Conservation (phyloP, 345 rosid genomes). For the Syzygium oleosum region DNA sequence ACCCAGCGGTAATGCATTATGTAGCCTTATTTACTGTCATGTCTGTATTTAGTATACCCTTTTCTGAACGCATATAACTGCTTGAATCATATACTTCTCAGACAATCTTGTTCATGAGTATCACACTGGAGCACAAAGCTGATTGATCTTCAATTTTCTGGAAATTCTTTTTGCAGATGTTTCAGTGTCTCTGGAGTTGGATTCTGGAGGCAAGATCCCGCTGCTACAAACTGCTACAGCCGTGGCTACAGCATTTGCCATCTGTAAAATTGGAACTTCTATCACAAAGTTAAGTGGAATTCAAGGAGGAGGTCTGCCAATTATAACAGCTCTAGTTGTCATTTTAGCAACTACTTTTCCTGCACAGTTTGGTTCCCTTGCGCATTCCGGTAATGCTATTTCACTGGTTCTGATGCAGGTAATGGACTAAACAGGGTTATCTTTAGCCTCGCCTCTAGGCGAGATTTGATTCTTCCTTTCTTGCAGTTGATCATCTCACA, state of each 20-base stretch:
- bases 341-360: conserved; percentile 64
- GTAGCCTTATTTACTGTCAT: not conserved
- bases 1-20: conserved; percentile 21
- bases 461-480: not conserved
- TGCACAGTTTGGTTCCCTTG: conserved; percentile 41
- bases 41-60: not conserved
- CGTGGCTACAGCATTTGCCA: conserved; percentile 47
- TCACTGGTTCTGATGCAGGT: conserved; percentile 87
- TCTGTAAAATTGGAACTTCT: conserved; percentile 51
- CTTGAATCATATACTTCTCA: not conserved
- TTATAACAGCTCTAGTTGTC: conserved; percentile 52
- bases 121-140: not conserved
- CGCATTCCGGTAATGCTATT: conserved; percentile 56
- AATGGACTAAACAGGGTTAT: not conserved
- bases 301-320: conserved; percentile 67
- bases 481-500: not conserved
- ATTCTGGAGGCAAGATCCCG: conserved; percentile 24
- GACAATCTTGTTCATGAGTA: not conserved
- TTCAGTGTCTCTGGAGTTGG: conserved; percentile 12
- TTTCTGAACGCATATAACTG: not conserved
- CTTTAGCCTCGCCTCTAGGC: not conserved
- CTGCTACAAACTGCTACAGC: conserved; percentile 52
- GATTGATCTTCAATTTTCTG: not conserved
- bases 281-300: conserved; percentile 34
- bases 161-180: conserved; percentile 27